phyloP scores from a whole-genome alignment of 352 stramenopile genomes.

The Globisporangium orthogonon region DNA sequence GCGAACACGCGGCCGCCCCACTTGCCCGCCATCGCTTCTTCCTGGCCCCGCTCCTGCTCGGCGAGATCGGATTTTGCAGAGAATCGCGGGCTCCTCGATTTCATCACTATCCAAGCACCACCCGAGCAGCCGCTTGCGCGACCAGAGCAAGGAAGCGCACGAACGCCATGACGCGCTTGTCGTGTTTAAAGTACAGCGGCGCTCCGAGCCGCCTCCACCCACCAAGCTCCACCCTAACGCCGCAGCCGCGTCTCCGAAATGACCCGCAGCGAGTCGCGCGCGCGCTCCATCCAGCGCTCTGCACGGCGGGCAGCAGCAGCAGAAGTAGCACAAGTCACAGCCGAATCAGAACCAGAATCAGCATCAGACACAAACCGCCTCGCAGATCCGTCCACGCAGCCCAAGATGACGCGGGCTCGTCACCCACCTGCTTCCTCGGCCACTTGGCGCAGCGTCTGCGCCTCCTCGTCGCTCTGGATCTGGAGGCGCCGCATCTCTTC shows the following conservation, averaged over 20 bases:
- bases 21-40: slow-evolving; percentile 37
- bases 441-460: slow-evolving; percentile 74
- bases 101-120: slow-evolving; percentile 12
- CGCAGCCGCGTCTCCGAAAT: slow-evolving; percentile 77
- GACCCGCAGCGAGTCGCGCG: slow-evolving; percentile 73
- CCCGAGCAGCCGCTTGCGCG: no score
- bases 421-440: slow-evolving; percentile 67
- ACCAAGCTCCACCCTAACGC: slow-evolving; percentile 11
- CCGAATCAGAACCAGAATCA: no score
- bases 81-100: no score
- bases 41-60: no score
- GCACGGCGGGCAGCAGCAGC: no score
- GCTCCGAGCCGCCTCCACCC: neutral
- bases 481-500: slow-evolving; percentile 74
- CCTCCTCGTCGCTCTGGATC: slow-evolving; percentile 81
- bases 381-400: no score
- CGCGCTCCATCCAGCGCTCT: slow-evolving; percentile 81
- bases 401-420: no score
- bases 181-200: neutral
- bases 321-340: no score
- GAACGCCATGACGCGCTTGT: neutral
- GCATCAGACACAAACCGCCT: no score
- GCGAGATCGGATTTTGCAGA: no score
- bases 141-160: no score
- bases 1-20: slow-evolving; percentile 60